Evolutionary conservation across 768 basidiomycete species (phyloP), one percentile per base, ranked within the genome.

Genomic region (Phaffia australis): DNA sequence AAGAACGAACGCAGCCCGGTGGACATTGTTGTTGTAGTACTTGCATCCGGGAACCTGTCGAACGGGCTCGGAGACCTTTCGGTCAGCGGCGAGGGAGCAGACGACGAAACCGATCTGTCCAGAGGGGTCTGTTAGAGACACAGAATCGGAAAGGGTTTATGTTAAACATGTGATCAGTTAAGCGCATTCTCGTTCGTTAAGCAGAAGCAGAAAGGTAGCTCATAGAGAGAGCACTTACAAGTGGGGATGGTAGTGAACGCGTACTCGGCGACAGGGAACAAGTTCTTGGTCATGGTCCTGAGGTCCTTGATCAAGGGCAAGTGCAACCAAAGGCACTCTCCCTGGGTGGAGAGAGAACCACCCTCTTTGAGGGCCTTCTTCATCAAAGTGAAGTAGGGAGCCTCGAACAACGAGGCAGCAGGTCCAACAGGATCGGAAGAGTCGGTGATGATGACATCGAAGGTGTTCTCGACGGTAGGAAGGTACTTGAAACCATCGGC

Each of bases 401-500:
- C 88, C 78, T 98, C 83, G 83, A 99, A 98, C 70, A 98, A 87
- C 27, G 87, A 83, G 55, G 85, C 87, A 55, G 94, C 94, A 52
- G 94, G 94, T 52, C 94, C 94, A 64, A 97, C 90, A 49, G 94
- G 94, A 77, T 98, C 94, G 25, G 92, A 95, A 23, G 93, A 97
- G 77, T 99, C 94, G 69, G 94, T 99, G 79, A 99, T 88, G 80
- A 99, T 98, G 68, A 88, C 89, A 75, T 99, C 94, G 84, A 94
- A 95, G 60, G 84, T 84, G 58, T 84, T 80, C 71, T 86, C 83
- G 78, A 94, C 87, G 60, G 90, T 87, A 16, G 85, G 84, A 57
- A 99, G 84, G 81, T 93, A 98, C 76, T 91, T 88, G 85, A 97
- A 95, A 55, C 94, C 94, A 71, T 97, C 93, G 56, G 93, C 94